Evolutionary conservation across 805 yeast species (phyloP), one percentile per base, ranked within the genome.

Genomic region (Yamadazyma scolyti): DNA sequence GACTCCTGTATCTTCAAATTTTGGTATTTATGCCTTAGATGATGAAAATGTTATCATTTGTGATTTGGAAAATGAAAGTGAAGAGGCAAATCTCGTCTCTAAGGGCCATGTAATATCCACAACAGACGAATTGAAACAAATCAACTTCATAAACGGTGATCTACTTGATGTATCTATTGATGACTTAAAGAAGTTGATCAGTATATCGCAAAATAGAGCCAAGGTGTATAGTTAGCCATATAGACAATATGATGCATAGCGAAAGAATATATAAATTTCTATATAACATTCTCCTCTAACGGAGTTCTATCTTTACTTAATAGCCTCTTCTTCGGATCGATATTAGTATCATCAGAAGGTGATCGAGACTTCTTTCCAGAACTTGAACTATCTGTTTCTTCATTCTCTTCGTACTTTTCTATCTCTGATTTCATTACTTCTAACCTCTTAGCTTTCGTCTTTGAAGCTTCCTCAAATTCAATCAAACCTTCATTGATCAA

Each of bases 81-180:
- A 41, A 33, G 46, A 41, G 20, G 22, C 33, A 5, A 35, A 38
- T 25, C 23, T 41, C 9, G 16, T 33, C 7, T 22, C 43, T 3
- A 41, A 41, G 21, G 31, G 31, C 11, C 18, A 23, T 9, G 29
- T 41, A 1, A 24, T 38, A 9, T 16, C 43, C 9, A 20, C 36
- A 22, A 39, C 36, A 16, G 32, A 33, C 3, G 20, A 12, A 3
- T 29, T 33, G 5, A 19, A 14, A 6, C 34, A 31, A 18, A 30
- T 78, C 9, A 68, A 66, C 14, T 49, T 79, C 3, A 48, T 63
- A 10, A 81, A 82, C 12, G 76, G 74, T 2, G 59, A 68, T 9
- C 56, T 68, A 9, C 62, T 58, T 16, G 36, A 41, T 16, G 54
- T 79, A 13, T 61, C 75, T 1, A 63, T 66, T 33, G 73, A 70